Percentiles rank a stretch among this genome's conserved stretches.
Evolutionary conservation across 768 basidiomycete species (phyloP).

Genomic region (Galerina sulciceps): DNA sequence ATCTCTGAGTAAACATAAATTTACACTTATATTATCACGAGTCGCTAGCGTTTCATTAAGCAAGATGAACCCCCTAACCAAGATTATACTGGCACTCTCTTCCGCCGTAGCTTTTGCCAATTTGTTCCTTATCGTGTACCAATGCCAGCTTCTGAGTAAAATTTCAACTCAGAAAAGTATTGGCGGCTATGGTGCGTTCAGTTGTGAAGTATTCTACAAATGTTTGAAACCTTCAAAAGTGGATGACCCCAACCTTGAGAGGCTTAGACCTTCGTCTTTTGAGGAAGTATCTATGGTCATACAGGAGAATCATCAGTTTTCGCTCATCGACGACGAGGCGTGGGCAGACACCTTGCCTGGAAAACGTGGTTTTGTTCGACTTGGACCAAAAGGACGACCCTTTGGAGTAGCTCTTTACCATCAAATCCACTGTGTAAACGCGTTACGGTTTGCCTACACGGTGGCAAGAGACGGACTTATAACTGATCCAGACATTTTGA

Average conservation of each 20-base stretch:
- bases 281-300: not conserved
- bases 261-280: not conserved
- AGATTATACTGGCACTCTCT: too few relatives aligned
- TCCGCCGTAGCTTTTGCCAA: too few relatives aligned
- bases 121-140: too few relatives aligned
- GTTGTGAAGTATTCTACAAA: too few relatives aligned
- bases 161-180: too few relatives aligned
- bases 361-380: not conserved
- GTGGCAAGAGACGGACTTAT: not conserved
- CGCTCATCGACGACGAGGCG: not conserved
- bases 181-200: too few relatives aligned
- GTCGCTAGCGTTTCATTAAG: too few relatives aligned
- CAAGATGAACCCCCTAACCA: too few relatives aligned
- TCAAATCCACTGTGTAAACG: not conserved
- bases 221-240: too few relatives aligned
- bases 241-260: not conserved
- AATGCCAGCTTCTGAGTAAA: too few relatives aligned
- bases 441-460: not conserved
- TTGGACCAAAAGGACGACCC: not conserved
- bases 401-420: not conserved
- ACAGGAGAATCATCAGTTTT: not conserved
- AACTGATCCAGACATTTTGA: not conserved
- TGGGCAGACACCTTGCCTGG: not conserved
- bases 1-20: too few relatives aligned
- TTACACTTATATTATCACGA: too few relatives aligned